Evolutionary conservation across 2,329 filamentous ascomycete genomes (phyloP).

Genomic region (Fusarium secorum): DNA sequence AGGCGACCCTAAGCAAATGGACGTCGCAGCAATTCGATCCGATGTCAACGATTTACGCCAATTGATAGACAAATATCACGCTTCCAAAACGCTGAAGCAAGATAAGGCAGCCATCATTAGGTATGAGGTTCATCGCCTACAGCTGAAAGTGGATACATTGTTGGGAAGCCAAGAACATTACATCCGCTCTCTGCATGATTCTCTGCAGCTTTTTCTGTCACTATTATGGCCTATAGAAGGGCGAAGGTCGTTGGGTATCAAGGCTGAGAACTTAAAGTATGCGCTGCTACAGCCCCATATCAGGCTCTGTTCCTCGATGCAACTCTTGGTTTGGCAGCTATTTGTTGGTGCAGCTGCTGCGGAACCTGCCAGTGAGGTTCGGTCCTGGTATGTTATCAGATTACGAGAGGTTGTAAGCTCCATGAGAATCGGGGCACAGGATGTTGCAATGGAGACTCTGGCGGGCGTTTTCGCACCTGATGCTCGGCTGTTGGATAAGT

Average conservation of each 20-base stretch:
- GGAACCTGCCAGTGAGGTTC: neutral
- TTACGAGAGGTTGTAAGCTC: constrained; percentile 1
- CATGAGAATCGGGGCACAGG: neutral
- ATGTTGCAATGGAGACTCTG: neutral
- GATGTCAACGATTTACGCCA: neutral
- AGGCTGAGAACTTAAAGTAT: constrained; percentile 10
- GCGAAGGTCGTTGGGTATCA: fast-evolving
- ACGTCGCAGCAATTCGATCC: constrained; percentile 1
- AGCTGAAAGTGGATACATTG: constrained; percentile 5
- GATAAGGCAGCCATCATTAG: neutral
- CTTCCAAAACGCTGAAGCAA: fast-evolving
- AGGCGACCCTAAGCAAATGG: neutral
- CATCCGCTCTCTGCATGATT: constrained; percentile 12
- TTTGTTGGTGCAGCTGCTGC: constrained; percentile 32
- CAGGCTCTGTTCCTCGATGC: constrained; percentile 26
- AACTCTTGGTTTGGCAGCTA: constrained; percentile 32
- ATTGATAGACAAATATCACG: neutral
- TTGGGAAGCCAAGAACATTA: constrained; percentile 10
- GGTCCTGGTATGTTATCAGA: constrained; percentile 3
- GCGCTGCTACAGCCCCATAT: constrained; percentile 6
- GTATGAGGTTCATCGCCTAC: neutral
- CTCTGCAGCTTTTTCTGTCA: constrained; percentile 12
- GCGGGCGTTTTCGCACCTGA: neutral
- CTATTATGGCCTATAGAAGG: constrained; percentile 14
- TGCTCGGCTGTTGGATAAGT: neutral